Conservation (phyloP, 2,329 filamentous ascomycete species). For the Cladosporium colombiae region DNA sequence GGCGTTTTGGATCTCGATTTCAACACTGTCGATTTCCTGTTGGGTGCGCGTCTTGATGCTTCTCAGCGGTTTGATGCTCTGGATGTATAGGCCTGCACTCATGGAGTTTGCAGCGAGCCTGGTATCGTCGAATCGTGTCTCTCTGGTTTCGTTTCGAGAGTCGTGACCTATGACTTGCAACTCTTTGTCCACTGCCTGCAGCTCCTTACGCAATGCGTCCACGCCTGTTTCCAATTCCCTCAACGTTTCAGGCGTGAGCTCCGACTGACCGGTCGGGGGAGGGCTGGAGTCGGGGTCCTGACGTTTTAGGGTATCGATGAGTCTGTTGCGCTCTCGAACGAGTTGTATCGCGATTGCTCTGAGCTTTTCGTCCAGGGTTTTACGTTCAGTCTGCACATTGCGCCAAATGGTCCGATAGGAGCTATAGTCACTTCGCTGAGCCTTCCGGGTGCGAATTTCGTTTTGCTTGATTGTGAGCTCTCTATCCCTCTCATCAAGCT, state of each 20-base stretch:
- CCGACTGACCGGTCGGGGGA: too few species aligned
- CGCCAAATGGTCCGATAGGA: neutral
- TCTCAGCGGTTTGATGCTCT: neutral
- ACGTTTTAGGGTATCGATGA: neutral
- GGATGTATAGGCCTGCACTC: neutral
- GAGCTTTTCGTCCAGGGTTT: neutral
- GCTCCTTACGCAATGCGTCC: neutral
- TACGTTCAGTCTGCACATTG: neutral
- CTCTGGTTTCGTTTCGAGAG: neutral
- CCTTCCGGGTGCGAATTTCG: neutral
- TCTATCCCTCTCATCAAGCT: neutral
- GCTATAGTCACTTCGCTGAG: neutral
- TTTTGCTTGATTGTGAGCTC: slow-evolving; percentile 3
- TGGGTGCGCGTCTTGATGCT: neutral
- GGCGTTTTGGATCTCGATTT: neutral
- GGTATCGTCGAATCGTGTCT: neutral
- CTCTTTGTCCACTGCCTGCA: neutral
- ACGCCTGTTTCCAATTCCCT: neutral
- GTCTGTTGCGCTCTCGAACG: neutral
- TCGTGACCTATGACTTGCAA: neutral
- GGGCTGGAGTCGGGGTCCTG: neutral
- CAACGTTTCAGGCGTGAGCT: neutral
- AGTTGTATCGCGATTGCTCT: neutral
- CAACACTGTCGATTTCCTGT: neutral
- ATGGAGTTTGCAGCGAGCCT: neutral